phyloP scores from a whole-genome alignment of 352 stramenopile species.

The Phytophthora pseudosyringae region DNA sequence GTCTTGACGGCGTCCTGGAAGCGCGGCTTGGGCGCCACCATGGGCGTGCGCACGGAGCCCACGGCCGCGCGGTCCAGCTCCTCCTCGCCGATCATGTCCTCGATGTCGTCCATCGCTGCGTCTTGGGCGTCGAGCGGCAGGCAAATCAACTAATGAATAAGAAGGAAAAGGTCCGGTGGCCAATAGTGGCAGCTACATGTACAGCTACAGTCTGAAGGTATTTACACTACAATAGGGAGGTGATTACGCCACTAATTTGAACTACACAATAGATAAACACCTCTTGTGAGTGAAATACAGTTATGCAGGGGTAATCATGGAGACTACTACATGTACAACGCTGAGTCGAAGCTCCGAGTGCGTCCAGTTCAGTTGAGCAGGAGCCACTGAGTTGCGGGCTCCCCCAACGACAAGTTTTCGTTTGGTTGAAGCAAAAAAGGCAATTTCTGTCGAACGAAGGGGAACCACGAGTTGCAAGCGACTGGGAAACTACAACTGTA shows the following conservation, averaged over 20 bases:
- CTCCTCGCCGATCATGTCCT: conserved; percentile 82
- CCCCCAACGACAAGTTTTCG: background rate
- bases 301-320: too few species aligned
- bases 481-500: too few species aligned
- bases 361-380: background rate
- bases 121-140: background rate
- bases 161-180: conserved; percentile 24
- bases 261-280: too few species aligned
- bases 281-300: too few species aligned
- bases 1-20: conserved; percentile 23
- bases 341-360: too few species aligned
- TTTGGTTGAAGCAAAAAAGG: background rate
- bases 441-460: background rate
- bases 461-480: background rate
- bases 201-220: too few species aligned
- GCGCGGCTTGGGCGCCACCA: conserved; percentile 68
- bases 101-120: conserved; percentile 71
- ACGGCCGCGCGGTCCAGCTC: conserved; percentile 64
- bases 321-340: too few species aligned
- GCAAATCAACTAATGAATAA: conserved; percentile 26
- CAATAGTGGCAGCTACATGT: background rate
- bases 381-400: conserved; percentile 1
- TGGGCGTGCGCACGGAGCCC: conserved; percentile 51
- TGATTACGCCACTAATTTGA: background rate
- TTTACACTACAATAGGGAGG: background rate